Evolutionary conservation across 805 yeast genomes (phyloP).

Genomic region (Kluyveromyces lactis): DNA sequence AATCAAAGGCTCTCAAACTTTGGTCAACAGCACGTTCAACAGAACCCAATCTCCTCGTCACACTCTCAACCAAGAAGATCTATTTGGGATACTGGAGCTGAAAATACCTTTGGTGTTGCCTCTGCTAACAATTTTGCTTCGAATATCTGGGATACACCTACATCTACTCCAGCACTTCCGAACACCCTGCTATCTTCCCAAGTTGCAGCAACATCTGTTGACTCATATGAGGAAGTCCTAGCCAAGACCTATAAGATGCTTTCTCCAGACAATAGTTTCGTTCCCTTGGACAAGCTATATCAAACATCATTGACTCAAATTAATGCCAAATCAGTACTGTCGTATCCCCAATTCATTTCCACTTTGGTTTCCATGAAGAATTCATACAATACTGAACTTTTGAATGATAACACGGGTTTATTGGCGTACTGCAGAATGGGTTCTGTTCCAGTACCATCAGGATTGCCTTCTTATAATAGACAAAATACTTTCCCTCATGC

Average conservation of each 20-base stretch:
- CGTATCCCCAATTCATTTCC: conserved; percentile 15
- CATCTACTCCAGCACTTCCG: neutral
- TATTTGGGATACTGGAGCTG: conserved; percentile 21
- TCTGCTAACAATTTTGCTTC: neutral
- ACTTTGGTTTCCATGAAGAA: conserved; percentile 16
- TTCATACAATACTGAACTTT: conserved; percentile 16
- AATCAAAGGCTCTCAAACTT: neutral
- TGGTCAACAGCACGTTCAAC: neutral
- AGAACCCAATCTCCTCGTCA: neutral
- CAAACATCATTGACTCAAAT: conserved; percentile 13
- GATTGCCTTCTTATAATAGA: neutral
- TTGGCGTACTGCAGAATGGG: conserved; percentile 20
- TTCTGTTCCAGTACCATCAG: neutral
- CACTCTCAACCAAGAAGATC: conserved; percentile 11
- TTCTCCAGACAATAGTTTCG: conserved; percentile 8
- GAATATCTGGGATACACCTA: conserved; percentile 5
- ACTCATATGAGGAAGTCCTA: neutral
- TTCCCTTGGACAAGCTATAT: conserved; percentile 18
- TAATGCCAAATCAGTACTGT: conserved; percentile 8
- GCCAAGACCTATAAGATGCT: neutral
- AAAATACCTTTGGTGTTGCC: neutral
- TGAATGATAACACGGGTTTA: conserved; percentile 15
- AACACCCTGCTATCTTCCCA: neutral
- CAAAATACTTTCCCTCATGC: neutral
- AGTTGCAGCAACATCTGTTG: neutral